Conservation (phyloP, 129 eudicot species). For the Escallonia rubra region DNA sequence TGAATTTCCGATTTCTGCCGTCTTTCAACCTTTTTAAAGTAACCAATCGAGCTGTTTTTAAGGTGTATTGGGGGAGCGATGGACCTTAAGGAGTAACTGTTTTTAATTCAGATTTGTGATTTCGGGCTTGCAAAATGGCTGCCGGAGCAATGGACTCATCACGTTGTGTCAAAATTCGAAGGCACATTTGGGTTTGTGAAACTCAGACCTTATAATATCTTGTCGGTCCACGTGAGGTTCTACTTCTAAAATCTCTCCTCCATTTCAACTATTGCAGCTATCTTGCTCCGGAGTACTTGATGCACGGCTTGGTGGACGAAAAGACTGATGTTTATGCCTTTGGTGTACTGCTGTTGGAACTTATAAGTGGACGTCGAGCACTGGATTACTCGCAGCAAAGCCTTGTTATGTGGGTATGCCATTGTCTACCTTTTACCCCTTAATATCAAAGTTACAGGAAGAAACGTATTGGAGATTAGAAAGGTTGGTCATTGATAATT, state of each 20-base stretch:
- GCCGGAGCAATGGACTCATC: slow-evolving; percentile 93
- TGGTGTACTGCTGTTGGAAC: slow-evolving; percentile 87
- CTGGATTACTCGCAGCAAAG: slow-evolving; percentile 89
- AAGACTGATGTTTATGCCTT: slow-evolving; percentile 86
- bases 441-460: not conserved
- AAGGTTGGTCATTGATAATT: not conserved
- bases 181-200: slow-evolving; percentile 86
- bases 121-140: slow-evolving; percentile 97
- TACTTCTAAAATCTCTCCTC: not conserved
- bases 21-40: no score
- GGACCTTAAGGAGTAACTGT: slow-evolving; percentile 10
- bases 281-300: slow-evolving; percentile 89
- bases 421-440: not conserved
- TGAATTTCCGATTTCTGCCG: no score
- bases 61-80: slow-evolving; percentile 29
- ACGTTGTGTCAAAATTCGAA: slow-evolving; percentile 64
- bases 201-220: not conserved
- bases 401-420: slow-evolving; percentile 93
- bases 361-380: slow-evolving; percentile 85
- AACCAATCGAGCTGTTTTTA: slow-evolving; percentile 1
- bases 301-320: slow-evolving; percentile 95
- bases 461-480: not conserved
- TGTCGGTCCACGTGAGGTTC: slow-evolving; percentile 4
- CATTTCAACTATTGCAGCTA: slow-evolving; percentile 43
- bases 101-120: slow-evolving; percentile 72